phyloP scores from a whole-genome alignment of 345 rosid genomes.

The Linum usitatissimum region DNA sequence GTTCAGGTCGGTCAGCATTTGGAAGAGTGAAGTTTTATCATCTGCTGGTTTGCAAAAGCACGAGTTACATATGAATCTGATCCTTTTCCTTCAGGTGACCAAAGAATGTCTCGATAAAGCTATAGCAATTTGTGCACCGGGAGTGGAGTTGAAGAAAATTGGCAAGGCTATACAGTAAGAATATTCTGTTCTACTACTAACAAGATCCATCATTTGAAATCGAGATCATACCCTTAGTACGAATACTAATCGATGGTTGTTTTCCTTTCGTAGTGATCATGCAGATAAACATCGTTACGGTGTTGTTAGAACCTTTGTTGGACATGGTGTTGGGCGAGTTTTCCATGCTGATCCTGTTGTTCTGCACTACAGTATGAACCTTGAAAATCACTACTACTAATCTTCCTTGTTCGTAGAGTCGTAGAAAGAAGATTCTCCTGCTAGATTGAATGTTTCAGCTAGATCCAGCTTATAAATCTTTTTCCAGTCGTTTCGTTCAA shows the following conservation, averaged over 20 bases:
- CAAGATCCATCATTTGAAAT: background rate
- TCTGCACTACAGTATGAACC: conserved; percentile 56
- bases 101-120: conserved; percentile 74
- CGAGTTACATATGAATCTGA: background rate
- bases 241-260: conserved; percentile 10
- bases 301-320: conserved; percentile 72
- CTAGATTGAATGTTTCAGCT: too few species aligned
- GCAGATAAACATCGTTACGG: conserved; percentile 82
- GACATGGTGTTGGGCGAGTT: conserved; percentile 87
- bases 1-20: conserved; percentile 42
- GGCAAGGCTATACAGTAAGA: conserved; percentile 86
- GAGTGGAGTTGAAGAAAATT: conserved; percentile 66
- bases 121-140: conserved; percentile 75
- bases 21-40: too few species aligned
- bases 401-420: too few species aligned
- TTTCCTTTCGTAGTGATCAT: conserved; percentile 40
- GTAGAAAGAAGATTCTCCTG: too few species aligned
- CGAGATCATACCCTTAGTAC: background rate
- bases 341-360: conserved; percentile 86
- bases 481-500: background rate
- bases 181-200: background rate
- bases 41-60: too few species aligned
- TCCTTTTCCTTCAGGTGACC: conserved; percentile 46
- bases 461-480: too few species aligned
- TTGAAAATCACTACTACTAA: background rate